phyloP scores from a whole-genome alignment of 805 yeast species.

The Huiozyma sinensis region DNA sequence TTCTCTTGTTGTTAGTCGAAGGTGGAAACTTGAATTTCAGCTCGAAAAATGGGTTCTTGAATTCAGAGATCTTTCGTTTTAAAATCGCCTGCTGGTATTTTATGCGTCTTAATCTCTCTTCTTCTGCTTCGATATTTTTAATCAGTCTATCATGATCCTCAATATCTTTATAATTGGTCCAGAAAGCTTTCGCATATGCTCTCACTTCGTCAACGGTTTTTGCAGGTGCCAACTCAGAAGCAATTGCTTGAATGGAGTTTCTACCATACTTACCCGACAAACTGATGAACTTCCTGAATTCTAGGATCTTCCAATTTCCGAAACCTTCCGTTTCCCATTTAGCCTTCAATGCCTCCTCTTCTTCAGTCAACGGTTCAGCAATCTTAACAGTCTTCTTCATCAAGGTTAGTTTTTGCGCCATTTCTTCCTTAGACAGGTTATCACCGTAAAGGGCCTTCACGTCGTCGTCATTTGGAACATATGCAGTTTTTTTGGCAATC shows the following conservation, averaged over 20 bases:
- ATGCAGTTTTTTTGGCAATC: conserved; percentile 59
- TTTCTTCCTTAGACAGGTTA: conserved; percentile 33
- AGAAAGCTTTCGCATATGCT: conserved; percentile 69
- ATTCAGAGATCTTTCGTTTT: conserved; percentile 59
- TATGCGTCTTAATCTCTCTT: conserved; percentile 60
- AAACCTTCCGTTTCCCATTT: conserved; percentile 59
- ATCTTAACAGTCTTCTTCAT: conserved; percentile 64
- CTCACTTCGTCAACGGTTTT: conserved; percentile 72
- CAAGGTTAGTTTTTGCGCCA: conserved; percentile 37
- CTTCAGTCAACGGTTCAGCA: conserved; percentile 73
- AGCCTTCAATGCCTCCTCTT: conserved; percentile 56
- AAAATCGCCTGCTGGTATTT: conserved; percentile 71
- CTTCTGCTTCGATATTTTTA: conserved; percentile 77
- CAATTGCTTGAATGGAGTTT: conserved; percentile 57
- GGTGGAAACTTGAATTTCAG: conserved; percentile 65
- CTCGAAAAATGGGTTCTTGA: conserved; percentile 75
- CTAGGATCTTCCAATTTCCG: conserved; percentile 76
- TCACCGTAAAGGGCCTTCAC: conserved; percentile 31
- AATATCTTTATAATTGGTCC: conserved; percentile 67
- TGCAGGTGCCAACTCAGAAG: conserved; percentile 64
- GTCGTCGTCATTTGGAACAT: conserved; percentile 55
- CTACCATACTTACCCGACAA: conserved; percentile 78
- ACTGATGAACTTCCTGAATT: conserved; percentile 72
- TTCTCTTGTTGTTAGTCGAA: conserved; percentile 38
- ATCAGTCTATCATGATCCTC: conserved; percentile 85